Conservation (phyloP, 208 protist species). For the Leishmania martiniquensis region DNA sequence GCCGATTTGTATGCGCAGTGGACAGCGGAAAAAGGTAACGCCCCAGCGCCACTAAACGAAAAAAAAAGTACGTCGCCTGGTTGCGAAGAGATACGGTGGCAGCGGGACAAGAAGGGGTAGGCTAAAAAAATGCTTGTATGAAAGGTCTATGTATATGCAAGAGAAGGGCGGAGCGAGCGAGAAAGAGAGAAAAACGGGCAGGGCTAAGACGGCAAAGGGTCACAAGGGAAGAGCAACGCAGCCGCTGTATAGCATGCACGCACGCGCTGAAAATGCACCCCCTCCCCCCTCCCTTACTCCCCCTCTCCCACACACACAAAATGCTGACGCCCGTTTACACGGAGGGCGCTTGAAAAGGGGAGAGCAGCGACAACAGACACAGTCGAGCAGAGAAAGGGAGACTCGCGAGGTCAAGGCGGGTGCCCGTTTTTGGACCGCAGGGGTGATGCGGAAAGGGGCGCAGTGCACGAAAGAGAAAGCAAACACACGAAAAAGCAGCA, state of each 20-base stretch:
- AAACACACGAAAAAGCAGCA: background rate
- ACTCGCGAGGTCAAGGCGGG: background rate
- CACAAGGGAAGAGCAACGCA: background rate
- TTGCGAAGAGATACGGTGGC: no score
- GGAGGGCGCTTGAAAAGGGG: no score
- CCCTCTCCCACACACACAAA: no score
- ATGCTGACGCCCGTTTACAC: no score
- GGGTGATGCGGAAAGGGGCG: background rate
- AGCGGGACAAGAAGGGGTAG: background rate
- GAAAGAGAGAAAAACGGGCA: no score
- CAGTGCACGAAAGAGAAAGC: background rate
- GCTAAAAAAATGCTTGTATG: background rate
- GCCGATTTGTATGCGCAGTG: background rate
- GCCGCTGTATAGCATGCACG: background rate
- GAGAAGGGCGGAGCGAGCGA: background rate
- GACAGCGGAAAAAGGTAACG: background rate
- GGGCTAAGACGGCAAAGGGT: background rate
- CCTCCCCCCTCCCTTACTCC: background rate
- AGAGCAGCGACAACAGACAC: background rate
- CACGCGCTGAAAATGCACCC: background rate
- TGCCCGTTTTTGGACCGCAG: background rate
- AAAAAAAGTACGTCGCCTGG: background rate
- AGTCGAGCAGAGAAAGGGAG: background rate
- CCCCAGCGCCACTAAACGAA: background rate
- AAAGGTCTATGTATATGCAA: conserved; percentile 3